These are phyloP conservation scores for Russula compacta DNA, from an alignment of 768 basidiomycete genomes.

Conservation along the genomic window DNA sequence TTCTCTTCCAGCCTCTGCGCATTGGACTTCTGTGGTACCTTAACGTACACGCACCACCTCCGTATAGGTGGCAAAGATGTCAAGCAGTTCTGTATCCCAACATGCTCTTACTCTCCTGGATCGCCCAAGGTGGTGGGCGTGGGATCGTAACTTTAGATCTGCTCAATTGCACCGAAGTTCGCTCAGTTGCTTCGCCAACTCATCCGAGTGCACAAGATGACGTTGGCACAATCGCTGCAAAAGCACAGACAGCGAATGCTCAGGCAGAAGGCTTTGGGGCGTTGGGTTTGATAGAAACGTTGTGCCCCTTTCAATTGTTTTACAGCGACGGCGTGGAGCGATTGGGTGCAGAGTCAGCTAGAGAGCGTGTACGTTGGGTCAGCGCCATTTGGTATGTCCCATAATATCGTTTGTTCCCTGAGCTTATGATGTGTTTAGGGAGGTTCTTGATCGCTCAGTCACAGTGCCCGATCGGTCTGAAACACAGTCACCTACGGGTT, in stretches of 20 bases:
- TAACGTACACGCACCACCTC: constrained; percentile 77
- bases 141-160: constrained; percentile 84
- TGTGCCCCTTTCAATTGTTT: constrained; percentile 86
- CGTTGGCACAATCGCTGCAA: constrained; percentile 78
- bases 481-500: constrained; percentile 44
- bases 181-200: constrained; percentile 70
- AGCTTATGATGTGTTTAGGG: constrained; percentile 40
- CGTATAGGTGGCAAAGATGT: constrained; percentile 74
- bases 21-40: constrained; percentile 87
- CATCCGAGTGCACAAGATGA: constrained; percentile 79
- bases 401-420: neutral
- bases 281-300: constrained; percentile 49
- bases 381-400: constrained; percentile 70
- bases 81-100: constrained; percentile 79
- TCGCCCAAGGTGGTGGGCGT: constrained; percentile 71
- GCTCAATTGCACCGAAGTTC: constrained; percentile 78
- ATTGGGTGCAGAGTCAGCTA: constrained; percentile 77
- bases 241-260: constrained; percentile 42
- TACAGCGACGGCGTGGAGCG: constrained; percentile 88
- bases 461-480: constrained; percentile 39
- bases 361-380: constrained; percentile 86
- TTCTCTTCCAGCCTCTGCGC: constrained; percentile 59
- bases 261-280: constrained; percentile 31
- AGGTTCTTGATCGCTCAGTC: constrained; percentile 61
- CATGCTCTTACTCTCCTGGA: constrained; percentile 80